phyloP scores from a whole-genome alignment of 2,329 filamentous ascomycete genomes.

The Cladosporium velox region DNA sequence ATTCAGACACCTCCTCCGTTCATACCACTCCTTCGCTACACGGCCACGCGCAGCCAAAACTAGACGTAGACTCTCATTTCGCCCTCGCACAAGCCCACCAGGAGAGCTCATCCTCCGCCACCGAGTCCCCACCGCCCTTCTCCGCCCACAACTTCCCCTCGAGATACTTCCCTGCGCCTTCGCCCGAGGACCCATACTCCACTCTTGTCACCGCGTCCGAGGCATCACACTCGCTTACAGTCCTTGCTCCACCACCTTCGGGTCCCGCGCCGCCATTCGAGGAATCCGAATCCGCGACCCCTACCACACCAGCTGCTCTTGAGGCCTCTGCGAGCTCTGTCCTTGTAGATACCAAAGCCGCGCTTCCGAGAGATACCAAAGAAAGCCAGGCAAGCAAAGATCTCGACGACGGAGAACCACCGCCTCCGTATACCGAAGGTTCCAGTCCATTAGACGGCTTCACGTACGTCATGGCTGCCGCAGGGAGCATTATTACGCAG shows the following conservation, averaged over 20 bases:
- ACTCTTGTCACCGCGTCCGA: slow-evolving; percentile 40
- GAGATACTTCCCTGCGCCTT: slow-evolving; percentile 58
- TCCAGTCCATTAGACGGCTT: slow-evolving; percentile 90
- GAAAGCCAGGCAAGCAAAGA: slow-evolving; percentile 61
- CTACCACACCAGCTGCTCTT: slow-evolving; percentile 35
- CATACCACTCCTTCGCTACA: slow-evolving; percentile 38
- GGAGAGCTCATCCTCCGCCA: slow-evolving; percentile 37
- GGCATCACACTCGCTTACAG: slow-evolving; percentile 45
- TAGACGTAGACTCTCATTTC: slow-evolving; percentile 37
- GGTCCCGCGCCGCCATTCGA: slow-evolving; percentile 53
- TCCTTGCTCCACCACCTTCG: slow-evolving; percentile 44
- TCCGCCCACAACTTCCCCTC: slow-evolving; percentile 65
- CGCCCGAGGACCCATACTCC: slow-evolving; percentile 51
- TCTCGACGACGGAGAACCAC: slow-evolving; percentile 81
- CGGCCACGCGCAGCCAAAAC: slow-evolving; percentile 31
- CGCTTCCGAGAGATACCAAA: slow-evolving; percentile 80
- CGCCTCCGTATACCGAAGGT: slow-evolving; percentile 94
- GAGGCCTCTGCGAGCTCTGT: slow-evolving; percentile 53
- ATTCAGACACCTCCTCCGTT: slow-evolving; percentile 37
- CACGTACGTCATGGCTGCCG: slow-evolving; percentile 95
- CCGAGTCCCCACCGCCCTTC: slow-evolving; percentile 64
- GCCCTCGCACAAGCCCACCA: slow-evolving; percentile 25
- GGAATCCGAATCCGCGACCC: slow-evolving; percentile 29
- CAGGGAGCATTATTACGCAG: slow-evolving; percentile 99
- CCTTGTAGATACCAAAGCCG: slow-evolving; percentile 78